Percentiles rank a stretch among this genome's conserved stretches.
phyloP scores from a whole-genome alignment of 208 protist genomes.

The Kentomonas sorsogonicus region DNA sequence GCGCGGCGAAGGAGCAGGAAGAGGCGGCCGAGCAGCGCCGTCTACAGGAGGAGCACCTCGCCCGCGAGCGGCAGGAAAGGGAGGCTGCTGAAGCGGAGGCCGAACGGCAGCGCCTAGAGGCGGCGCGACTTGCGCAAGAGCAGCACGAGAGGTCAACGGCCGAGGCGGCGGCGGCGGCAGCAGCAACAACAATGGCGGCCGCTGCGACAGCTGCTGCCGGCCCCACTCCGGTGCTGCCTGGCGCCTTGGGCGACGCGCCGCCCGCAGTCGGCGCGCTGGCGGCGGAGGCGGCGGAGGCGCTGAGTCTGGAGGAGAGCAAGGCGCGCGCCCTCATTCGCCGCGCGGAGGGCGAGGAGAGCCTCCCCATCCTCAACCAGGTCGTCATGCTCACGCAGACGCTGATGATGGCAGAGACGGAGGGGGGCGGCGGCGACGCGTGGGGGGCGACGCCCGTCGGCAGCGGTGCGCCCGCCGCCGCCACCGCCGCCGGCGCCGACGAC shows the following conservation, averaged over 20 bases:
- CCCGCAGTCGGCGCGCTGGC: not conserved
- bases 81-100: conserved; percentile 7
- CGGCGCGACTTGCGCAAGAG: not conserved
- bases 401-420: conserved; percentile 8
- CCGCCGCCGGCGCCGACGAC: conserved; percentile 3
- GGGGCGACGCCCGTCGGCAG: not conserved
- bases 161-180: not conserved
- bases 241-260: not conserved
- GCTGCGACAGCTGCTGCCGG: not conserved
- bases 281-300: conserved; percentile 4
- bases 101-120: conserved; percentile 9
- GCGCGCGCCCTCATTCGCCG: conserved; percentile 25
- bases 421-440: not conserved
- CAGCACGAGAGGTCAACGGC: not conserved
- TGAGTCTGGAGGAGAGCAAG: conserved; percentile 1
- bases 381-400: conserved; percentile 21
- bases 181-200: not conserved
- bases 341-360: conserved; percentile 16
- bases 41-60: conserved; percentile 21
- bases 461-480: not conserved
- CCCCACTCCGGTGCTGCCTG: too few relatives aligned
- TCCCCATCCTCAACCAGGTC: conserved; percentile 18
- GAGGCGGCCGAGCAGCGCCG: conserved; percentile 7
- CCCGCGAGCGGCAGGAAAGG: conserved; percentile 12
- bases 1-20: conserved; percentile 15